Evolutionary conservation across 1,139 yeast genomes (phyloP).

Genomic region (Tardiomyces blankii): DNA sequence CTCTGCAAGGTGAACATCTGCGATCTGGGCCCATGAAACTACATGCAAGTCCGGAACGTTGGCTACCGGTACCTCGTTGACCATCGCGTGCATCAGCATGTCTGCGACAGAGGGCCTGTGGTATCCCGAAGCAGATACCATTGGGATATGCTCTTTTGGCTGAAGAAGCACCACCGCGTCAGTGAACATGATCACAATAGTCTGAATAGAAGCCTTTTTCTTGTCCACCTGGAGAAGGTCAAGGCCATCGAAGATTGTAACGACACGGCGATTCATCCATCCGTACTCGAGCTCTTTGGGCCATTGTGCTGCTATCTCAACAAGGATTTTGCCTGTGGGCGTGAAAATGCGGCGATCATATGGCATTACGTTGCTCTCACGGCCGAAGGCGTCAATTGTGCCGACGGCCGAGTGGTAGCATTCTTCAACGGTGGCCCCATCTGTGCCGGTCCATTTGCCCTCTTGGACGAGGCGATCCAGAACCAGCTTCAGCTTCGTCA

Average conservation of each 20-base stretch:
- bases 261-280: conserved; percentile 78
- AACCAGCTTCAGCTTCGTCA: conserved; percentile 59
- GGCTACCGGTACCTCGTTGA: conserved; percentile 67
- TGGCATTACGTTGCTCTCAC: conserved; percentile 29
- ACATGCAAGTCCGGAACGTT: conserved; percentile 62
- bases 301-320: conserved; percentile 80
- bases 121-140: conserved; percentile 24
- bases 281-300: conserved; percentile 80
- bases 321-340: conserved; percentile 79
- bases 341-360: conserved; percentile 65
- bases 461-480: conserved; percentile 38
- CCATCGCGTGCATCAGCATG: conserved; percentile 76
- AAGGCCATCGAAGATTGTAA: conserved; percentile 59
- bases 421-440: conserved; percentile 28
- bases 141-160: conserved; percentile 20
- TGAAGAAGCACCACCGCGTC: conserved; percentile 62
- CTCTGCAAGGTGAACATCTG: conserved; percentile 29
- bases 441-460: conserved; percentile 25
- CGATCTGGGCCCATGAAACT: conserved; percentile 55
- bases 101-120: conserved; percentile 62
- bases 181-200: conserved; percentile 65
- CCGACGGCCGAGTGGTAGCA: conserved; percentile 45
- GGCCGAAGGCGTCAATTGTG: conserved; percentile 77
- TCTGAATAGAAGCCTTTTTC: conserved; percentile 21
- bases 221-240: conserved; percentile 30